Percentiles rank a stretch among this genome's conserved stretches.
Evolutionary conservation across 164 flowering plant genomes (phyloP).

Genomic region (Liriodendron chinense): DNA sequence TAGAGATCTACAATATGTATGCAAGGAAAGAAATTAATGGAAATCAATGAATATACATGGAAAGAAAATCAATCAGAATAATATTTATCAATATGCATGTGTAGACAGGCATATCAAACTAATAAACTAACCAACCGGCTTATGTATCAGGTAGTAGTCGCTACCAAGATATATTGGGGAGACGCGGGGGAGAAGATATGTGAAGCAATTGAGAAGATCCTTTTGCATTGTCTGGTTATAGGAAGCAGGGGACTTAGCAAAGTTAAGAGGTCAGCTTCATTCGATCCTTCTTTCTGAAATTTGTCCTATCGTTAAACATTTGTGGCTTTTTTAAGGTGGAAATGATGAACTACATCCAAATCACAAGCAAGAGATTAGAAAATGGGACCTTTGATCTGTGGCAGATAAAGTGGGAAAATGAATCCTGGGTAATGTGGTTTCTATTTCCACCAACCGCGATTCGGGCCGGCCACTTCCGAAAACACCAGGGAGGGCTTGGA

Average conservation of each 20-base stretch:
- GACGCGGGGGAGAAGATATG: constrained; percentile 82
- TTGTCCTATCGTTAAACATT: too few species aligned
- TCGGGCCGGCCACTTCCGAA: neutral
- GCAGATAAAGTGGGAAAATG: neutral
- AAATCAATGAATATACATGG: too few species aligned
- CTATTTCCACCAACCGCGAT: neutral
- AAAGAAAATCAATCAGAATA: too few species aligned
- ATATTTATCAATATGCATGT: too few species aligned
- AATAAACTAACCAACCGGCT: too few species aligned
- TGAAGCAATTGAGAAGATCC: constrained; percentile 69
- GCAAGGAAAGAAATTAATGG: too few species aligned
- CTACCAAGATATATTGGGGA: constrained; percentile 83
- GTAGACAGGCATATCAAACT: too few species aligned
- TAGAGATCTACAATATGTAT: too few species aligned
- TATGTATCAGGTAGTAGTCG: constrained; percentile 49
- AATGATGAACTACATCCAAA: too few species aligned
- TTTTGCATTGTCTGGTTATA: constrained; percentile 61
- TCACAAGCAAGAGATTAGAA: neutral
- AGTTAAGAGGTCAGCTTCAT: constrained; percentile 47
- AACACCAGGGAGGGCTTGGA: neutral
- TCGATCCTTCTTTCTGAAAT: neutral
- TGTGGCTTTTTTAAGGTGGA: neutral
- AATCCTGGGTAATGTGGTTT: too few species aligned
- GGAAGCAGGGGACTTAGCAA: constrained; percentile 91
- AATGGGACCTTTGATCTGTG: neutral